phyloP scores from a whole-genome alignment of 2,329 filamentous ascomycete species.

The Ilyonectria robusta region DNA sequence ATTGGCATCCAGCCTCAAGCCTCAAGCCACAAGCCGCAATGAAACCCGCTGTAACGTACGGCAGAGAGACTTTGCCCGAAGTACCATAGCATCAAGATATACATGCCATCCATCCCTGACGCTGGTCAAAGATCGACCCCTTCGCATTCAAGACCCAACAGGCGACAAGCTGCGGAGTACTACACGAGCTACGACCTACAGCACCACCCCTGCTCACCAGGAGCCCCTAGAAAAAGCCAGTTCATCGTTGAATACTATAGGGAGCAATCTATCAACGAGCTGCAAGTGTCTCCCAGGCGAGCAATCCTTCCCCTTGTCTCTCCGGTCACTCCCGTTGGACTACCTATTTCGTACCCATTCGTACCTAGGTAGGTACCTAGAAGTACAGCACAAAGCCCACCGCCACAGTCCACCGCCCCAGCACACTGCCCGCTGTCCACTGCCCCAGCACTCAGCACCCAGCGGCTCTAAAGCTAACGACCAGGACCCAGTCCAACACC shows the following conservation, averaged over 20 bases:
- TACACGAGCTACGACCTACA: neutral
- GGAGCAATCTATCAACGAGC: slow-evolving; percentile 1
- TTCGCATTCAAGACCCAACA: neutral
- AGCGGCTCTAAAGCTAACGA: slow-evolving; percentile 35
- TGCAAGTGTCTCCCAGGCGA: slow-evolving; percentile 2
- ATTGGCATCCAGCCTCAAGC: neutral
- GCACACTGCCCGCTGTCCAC: slow-evolving; percentile 15
- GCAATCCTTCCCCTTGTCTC: neutral
- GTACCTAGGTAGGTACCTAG: neutral
- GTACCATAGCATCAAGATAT: neutral
- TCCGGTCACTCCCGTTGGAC: neutral
- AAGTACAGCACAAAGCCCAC: neutral
- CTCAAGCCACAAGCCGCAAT: neutral
- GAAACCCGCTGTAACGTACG: neutral
- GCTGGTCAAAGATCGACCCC: neutral
- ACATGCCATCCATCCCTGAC: neutral
- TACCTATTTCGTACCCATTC: neutral
- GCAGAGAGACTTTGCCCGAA: neutral
- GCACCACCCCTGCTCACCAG: slow-evolving; percentile 14
- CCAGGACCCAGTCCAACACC: slow-evolving; percentile 42
- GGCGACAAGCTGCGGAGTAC: neutral
- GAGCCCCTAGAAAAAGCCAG: slow-evolving; percentile 19
- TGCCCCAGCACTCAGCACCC: slow-evolving; percentile 2
- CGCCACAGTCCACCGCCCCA: neutral
- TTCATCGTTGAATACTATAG: neutral